These are phyloP conservation scores for Neonectria punicea DNA, from an alignment of 2,329 filamentous ascomycete species.

Conservation along the genomic window DNA sequence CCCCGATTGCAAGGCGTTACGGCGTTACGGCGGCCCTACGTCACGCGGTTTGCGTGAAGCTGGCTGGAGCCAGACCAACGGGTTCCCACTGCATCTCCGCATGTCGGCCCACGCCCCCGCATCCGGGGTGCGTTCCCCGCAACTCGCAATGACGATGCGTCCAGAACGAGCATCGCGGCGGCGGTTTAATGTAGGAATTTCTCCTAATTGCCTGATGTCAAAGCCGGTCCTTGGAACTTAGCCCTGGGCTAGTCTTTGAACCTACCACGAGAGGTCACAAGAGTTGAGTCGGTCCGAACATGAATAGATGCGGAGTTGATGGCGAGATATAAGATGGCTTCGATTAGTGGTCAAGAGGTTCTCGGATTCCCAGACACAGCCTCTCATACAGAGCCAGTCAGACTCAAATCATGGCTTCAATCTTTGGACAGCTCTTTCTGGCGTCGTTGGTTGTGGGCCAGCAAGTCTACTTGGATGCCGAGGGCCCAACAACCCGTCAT, in stretches of 20 bases:
- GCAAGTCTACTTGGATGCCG: conserved; percentile 40
- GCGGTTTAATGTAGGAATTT: not conserved
- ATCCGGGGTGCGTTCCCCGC: conserved; percentile 15
- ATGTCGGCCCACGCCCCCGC: conserved; percentile 10
- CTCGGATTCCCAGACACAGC: not conserved
- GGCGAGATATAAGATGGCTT: not conserved
- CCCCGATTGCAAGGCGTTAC: not conserved
- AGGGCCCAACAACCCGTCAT: conserved; percentile 44
- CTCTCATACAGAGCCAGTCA: not conserved
- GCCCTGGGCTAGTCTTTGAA: not conserved
- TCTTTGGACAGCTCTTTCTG: conserved; percentile 33
- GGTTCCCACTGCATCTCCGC: conserved; percentile 10
- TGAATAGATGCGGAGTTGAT: not conserved
- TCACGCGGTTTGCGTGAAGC: not conserved
- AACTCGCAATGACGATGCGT: not conserved
- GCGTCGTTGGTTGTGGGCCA: conserved; percentile 38
- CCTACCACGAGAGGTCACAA: not conserved
- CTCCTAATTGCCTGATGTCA: not conserved
- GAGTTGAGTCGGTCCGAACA: conserved; percentile 12
- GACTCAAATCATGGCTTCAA: conserved; percentile 28
- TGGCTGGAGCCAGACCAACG: not conserved
- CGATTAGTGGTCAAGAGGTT: not conserved
- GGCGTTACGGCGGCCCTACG: not conserved
- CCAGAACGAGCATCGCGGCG: not conserved
- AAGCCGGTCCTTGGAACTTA: not conserved